Base-by-base conservation (phyloP, 345 rosid species). In the Eucalyptus urophylla region DNA sequence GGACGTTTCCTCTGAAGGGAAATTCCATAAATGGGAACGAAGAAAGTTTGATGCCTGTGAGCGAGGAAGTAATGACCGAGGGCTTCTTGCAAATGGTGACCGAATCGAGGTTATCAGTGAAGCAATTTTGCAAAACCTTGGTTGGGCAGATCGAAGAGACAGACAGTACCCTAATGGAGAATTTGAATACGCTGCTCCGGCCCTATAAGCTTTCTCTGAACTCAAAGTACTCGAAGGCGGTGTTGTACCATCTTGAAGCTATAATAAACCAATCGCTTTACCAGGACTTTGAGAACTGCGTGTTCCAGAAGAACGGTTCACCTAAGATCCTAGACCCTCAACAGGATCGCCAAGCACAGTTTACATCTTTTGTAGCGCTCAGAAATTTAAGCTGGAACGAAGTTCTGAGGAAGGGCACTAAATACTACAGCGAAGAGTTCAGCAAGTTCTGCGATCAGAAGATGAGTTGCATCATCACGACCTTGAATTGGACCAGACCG, bases 361-460 rank as follows among this genome's bases (percentile, higher is more conserved):
- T 96, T 89, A 89, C 98, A 1, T 96, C 99, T 0, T 98, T 96
- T 8, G 98, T 95, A 3, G 95, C 96, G 0, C 92, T 98, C 54
- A 93, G 99, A 89, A 98, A 97, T 90, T 92, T 98, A 56, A 98
- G 98, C 92, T 98, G 99, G 99, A 97, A 96, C 86, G 98, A 98
- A 91, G 99, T 98, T 44, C 86, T 95, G 47, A 93, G 95, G 87
- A 96, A 98, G 88, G 99, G 99, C 89, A 98, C 99, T 29, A 98
- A 97, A 65, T 97, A 90, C 88, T 96, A 98, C 92, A 97, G 98
- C 44, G 99, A 98, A 54, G 99, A 98, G 90, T 97, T 98, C 83
- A 98, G 99, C 88, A 95, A 94, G 93, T 98, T 97, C 88, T 98
- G 99, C 69, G 99, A 98, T 89, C 98, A 98, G 93, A 98, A 96